These are phyloP conservation scores for Mycena indigotica DNA, from an alignment of 768 basidiomycete species.

Conservation along the genomic window DNA sequence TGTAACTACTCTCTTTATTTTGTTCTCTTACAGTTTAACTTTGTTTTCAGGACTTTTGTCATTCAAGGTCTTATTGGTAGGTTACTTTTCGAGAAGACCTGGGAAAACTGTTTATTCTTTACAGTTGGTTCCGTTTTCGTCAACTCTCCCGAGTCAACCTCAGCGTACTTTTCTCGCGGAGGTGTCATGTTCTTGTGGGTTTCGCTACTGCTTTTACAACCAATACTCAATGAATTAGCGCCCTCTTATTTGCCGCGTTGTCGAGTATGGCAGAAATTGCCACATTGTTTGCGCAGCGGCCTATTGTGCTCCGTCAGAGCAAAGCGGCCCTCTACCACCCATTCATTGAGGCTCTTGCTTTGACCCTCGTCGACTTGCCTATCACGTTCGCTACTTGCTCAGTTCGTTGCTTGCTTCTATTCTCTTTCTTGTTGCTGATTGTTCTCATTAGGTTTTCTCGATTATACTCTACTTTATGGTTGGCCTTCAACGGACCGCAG, in stretches of 20 bases:
- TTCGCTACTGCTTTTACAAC: conserved; percentile 1
- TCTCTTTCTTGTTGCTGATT: neutral
- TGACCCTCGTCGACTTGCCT: conserved; percentile 50
- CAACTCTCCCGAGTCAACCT: conserved; percentile 53
- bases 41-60: conserved; percentile 47
- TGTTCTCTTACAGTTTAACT: neutral
- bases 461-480: conserved; percentile 54
- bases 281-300: conserved; percentile 45
- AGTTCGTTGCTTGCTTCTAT: neutral
- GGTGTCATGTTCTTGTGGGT: conserved; percentile 76
- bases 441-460: conserved; percentile 34
- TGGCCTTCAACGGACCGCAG: conserved; percentile 44
- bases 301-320: conserved; percentile 47
- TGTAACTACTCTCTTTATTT: conserved; percentile 12
- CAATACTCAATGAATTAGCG: conserved; percentile 33
- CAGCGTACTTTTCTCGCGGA: conserved; percentile 74
- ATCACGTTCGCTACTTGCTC: conserved; percentile 32
- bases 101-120: conserved; percentile 29
- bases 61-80: conserved; percentile 45
- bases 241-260: conserved; percentile 61
- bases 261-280: conserved; percentile 67
- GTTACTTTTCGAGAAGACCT: neutral
- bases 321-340: conserved; percentile 53
- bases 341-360: conserved; percentile 47
- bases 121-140: conserved; percentile 67